Base-by-base conservation (phyloP, 805 yeast genomes). In the Metschnikowia matae region DNA sequence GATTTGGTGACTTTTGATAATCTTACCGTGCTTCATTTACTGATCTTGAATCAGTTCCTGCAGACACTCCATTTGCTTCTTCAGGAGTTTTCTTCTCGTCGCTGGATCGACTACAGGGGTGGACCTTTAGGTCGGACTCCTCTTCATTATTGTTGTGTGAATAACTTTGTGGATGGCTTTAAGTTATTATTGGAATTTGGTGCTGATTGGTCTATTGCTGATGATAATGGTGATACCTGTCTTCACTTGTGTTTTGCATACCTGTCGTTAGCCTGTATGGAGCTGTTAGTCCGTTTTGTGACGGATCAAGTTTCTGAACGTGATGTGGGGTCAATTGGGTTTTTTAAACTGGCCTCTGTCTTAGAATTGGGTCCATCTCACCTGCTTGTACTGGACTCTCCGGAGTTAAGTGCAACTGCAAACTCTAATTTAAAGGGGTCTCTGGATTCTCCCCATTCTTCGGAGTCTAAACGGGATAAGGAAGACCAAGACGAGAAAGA, bases 21-120 rank as follows among this genome's bases (percentile, higher is more conserved):
- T 43, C 74, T 84, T 50, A 81, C 92, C 0, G 83, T 89, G 7
- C 77, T 89, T 33, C 96, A 89, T 65, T 61, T 86, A 34, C 84
- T 92, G 0, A 77, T 88, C 2, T 59, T 70, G 51, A 78, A 80
- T 49, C 64, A 63, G 38, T 85, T 83, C 59, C 83, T 81, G 53
- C 89, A 84, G 55, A 84, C 92, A 0, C 73, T 89, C n/a, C 88
- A 84, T 54, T 73, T 85, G 45, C 68, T 89, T 23, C 75, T 91
- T 38, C 76, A 73, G 56, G 77, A 73, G 51, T 73, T 73, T 48
- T 70, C 75, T 1, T 72, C 71, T 3, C 53, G 54, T 20, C 54
- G 54, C 26, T 73, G 78, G 48, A 85, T 85, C 58, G 83, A 85
- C 62, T 83, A 81, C 57, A 78, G 82, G 1, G 63, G 73, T 4